A percentile compares a stretch with the other conserved stretches of the same genome.
phyloP scores from a whole-genome alignment of 176 grass and related monocot genomes.

The Hsuehochloa calcarea region DNA sequence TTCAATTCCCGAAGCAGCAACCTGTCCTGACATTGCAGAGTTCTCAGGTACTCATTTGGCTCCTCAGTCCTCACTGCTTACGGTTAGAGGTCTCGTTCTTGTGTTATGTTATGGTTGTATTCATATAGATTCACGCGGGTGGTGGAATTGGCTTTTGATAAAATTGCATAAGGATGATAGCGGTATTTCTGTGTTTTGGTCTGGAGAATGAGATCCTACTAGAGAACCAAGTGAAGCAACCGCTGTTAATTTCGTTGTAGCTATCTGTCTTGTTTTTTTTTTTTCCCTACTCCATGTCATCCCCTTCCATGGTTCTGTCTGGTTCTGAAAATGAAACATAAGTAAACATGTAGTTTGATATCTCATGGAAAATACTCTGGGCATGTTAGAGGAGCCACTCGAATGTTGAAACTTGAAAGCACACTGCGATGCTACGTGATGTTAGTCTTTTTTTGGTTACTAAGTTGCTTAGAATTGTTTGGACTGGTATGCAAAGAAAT shows the following conservation, averaged over 20 bases:
- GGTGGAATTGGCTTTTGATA: not conserved
- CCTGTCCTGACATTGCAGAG: constrained; percentile 70
- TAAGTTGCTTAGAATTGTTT: not conserved
- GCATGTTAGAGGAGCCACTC: not conserved
- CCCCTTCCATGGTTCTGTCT: not conserved
- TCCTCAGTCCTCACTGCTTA: not conserved
- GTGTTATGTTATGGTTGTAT: not conserved
- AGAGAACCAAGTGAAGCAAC: too few relatives aligned
- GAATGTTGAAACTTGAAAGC: not conserved
- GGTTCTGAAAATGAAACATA: not conserved
- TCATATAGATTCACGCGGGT: not conserved
- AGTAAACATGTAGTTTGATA: not conserved
- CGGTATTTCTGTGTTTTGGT: not conserved
- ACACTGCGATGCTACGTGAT: not conserved
- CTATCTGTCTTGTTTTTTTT: not conserved
- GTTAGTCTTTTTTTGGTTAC: not conserved
- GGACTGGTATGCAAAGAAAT: not conserved
- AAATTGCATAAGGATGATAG: not conserved
- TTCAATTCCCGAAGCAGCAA: constrained; percentile 83
- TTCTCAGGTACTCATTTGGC: constrained; percentile 61
- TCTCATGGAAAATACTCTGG: not conserved
- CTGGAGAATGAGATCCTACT: not conserved
- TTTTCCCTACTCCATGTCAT: not conserved
- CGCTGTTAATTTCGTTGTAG: not conserved
- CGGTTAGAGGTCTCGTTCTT: not conserved